Base-by-base conservation (phyloP, 2,329 filamentous ascomycete species). In the Epichloe festucae region DNA sequence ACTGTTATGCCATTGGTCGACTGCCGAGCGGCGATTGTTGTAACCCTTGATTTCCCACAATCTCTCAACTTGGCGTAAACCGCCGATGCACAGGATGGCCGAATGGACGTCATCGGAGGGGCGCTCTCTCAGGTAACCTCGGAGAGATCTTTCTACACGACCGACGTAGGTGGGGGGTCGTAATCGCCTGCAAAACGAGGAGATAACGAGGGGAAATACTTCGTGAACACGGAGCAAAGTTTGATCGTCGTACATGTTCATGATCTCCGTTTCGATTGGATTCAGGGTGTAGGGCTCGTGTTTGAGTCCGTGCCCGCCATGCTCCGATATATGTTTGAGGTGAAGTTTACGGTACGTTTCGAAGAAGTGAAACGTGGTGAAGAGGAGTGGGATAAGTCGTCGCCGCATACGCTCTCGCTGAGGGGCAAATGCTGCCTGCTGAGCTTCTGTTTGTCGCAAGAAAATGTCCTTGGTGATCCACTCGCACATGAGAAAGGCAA, bases 41-140 rank as follows among this genome's bases (percentile, higher is more conserved):
- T 84, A 84, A 2, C 80, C 79, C 59, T 82, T 82, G 40, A 81
- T 79, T 59, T 83, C 79, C 81, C 81, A 84, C 38, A 84, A 73
- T 44, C 75, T 71, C 57, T 83, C 77, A 1, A 82, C 79, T 59
- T 84, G 78, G 8, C 80, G 73, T 51, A 84, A 65, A 2, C 81
- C 81, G 36, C 81, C 81, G 11, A 84, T 67, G 43, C 75, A 77
- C 10, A 84, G 60, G 12, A 82, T 76, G 3, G 81, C 76, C 10
- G 76, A 74, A 56, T 83, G 81, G 0, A 84, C 70, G 44, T 84
- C 79, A 52, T 84, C 80, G 1, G 78, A 64, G 0, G 81, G 81
- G 57, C 77, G 77, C 55, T 83, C 81, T 56, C 78, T 75, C 4
- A 83, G 64, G 56, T 84, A 84, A 57, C 81, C 81, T 59, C 81